Conservation (phyloP, 78 protist species). For the Paulinella micropora region DNA sequence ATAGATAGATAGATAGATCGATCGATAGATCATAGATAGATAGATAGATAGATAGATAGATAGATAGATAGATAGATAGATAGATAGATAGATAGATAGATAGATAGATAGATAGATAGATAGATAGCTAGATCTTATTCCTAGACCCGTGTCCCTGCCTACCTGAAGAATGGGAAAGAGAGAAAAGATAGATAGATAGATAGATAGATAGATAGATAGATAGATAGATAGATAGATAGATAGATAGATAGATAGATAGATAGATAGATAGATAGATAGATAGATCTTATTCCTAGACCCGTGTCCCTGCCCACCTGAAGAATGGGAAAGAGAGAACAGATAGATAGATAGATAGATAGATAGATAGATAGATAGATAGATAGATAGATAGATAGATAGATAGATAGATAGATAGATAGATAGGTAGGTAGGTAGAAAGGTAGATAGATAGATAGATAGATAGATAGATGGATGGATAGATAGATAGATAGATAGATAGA, state of each 20-base stretch:
- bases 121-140: too few species aligned
- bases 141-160: too few species aligned
- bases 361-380: background rate
- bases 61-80: too few species aligned
- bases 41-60: too few species aligned
- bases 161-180: too few species aligned
- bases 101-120: too few species aligned
- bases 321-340: too few species aligned
- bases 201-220: background rate
- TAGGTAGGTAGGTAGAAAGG: background rate
- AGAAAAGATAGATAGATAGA: too few species aligned
- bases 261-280: background rate
- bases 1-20: too few species aligned
- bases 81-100: too few species aligned
- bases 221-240: background rate
- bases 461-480: background rate
- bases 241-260: background rate
- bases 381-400: background rate
- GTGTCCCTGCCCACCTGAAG: too few species aligned
- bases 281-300: too few species aligned
- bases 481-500: background rate
- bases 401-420: background rate
- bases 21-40: background rate
- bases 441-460: background rate
- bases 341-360: background rate